These are phyloP conservation scores for Yarrowia sp. DNA, from an alignment of 805 yeast species.

Conservation along the genomic window DNA sequence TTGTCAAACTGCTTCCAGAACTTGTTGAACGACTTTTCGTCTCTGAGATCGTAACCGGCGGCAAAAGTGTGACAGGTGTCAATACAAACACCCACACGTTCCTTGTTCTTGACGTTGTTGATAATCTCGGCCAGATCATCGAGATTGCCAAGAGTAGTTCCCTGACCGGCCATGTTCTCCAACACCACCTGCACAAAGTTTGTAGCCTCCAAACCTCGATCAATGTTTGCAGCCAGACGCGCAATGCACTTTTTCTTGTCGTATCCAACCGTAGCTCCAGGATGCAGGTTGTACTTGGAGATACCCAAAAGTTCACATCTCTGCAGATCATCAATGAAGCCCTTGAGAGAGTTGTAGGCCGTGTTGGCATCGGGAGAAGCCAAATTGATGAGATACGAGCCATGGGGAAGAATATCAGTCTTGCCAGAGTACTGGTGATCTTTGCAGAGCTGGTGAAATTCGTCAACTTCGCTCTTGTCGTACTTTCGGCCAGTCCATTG, in stretches of 20 bases:
- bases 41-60: slow-evolving; percentile 88
- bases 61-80: slow-evolving; percentile 97
- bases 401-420: slow-evolving; percentile 83
- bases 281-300: slow-evolving; percentile 85
- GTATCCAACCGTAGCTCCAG: slow-evolving; percentile 77
- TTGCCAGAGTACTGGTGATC: slow-evolving; percentile 38
- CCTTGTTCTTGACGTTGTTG: slow-evolving; percentile 71
- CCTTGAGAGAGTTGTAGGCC: slow-evolving; percentile 67
- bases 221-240: slow-evolving; percentile 74
- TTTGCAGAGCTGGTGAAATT: slow-evolving; percentile 63
- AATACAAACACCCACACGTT: slow-evolving; percentile 89
- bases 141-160: slow-evolving; percentile 77
- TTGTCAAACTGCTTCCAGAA: slow-evolving; percentile 80
- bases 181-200: slow-evolving; percentile 79
- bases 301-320: slow-evolving; percentile 84
- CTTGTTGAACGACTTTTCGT: slow-evolving; percentile 51
- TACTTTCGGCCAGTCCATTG: slow-evolving; percentile 86
- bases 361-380: slow-evolving; percentile 87
- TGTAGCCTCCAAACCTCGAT: slow-evolving; percentile 72
- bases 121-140: slow-evolving; percentile 77
- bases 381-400: slow-evolving; percentile 87
- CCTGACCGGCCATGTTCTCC: slow-evolving; percentile 98
- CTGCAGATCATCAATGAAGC: slow-evolving; percentile 79
- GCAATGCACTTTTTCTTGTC: slow-evolving; percentile 63
- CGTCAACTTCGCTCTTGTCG: slow-evolving; percentile 60